A percentile compares a stretch with the other conserved stretches of the same genome.
Evolutionary conservation across 2,329 filamentous ascomycete genomes (phyloP).

Genomic region (Coleophoma eucalyptorum): DNA sequence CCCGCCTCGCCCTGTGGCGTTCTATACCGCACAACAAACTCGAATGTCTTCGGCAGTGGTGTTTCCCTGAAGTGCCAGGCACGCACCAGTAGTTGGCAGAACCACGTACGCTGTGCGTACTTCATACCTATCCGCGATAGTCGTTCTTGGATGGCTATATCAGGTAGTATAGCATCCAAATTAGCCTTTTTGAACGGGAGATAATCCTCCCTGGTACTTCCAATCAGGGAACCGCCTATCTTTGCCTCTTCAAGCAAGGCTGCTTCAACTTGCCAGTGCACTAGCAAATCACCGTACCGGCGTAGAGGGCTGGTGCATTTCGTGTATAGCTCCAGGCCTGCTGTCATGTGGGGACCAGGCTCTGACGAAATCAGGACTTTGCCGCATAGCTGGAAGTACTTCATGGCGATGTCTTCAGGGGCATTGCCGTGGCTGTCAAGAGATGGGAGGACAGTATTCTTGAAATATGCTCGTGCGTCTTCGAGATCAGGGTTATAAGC

Average conservation of each 20-base stretch:
- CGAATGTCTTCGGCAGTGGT: constrained; percentile 42
- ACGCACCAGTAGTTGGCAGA: constrained; percentile 55
- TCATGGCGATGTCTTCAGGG: constrained; percentile 5
- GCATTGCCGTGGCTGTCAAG: constrained; percentile 8
- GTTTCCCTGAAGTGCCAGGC: constrained; percentile 52
- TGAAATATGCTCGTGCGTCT: constrained; percentile 20
- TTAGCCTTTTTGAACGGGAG: constrained; percentile 24
- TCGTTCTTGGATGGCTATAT: constrained; percentile 21
- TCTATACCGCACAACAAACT: constrained; percentile 40
- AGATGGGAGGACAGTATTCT: constrained; percentile 16
- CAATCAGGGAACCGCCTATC: constrained; percentile 29
- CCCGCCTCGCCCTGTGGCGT: constrained; percentile 26
- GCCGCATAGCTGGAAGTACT: constrained; percentile 38
- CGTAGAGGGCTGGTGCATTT: constrained; percentile 65
- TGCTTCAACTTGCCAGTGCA: constrained; percentile 64
- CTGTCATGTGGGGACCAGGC: constrained; percentile 50
- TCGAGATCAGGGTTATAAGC: constrained; percentile 16
- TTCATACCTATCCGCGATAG: constrained; percentile 9
- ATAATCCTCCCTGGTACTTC: constrained; percentile 23
- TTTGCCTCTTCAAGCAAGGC: constrained; percentile 44
- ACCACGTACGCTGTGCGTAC: constrained; percentile 43
- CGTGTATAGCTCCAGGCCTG: constrained; percentile 57
- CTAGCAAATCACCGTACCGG: constrained; percentile 57
- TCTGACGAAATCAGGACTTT: constrained; percentile 46
- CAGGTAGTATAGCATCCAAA: constrained; percentile 22